Base-by-base conservation (phyloP, 2,329 filamentous ascomycete species). In the Exophiala spinifera region DNA sequence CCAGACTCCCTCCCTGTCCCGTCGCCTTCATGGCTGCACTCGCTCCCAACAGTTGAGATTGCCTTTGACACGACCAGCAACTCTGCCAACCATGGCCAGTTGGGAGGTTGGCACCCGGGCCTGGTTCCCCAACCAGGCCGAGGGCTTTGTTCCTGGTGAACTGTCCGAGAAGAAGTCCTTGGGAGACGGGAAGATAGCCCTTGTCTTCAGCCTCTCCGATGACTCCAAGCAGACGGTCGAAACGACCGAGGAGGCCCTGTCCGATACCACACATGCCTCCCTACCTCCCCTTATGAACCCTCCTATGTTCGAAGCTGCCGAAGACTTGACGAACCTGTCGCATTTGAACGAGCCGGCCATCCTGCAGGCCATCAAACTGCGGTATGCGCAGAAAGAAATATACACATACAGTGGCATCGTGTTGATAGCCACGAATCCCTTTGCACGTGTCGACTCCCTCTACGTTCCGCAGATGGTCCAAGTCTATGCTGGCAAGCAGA, bases 401-500 rank as follows among this genome's bases (percentile, higher is more conserved):
- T 99, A 99, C 79, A 99, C 94, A 68, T 99, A 99, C 78, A 96
- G 90, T 71, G 94, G 94, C 70, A 97, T 99, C 69, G 94, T 99
- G 62, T 81, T 99, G 65, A 99, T 99, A 76, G 94, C 94, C 60
- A 95, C 94, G 61, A 99, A 99, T 75, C 94, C 94, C 19, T 99
- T 99, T 68, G 94, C 95, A 50, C 84, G 94, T 62, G 91, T 99
- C 63, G 94, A 99, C 72, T 99, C 94, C 39, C 84, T 99, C 68
- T 99, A 99, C 74, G 94, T 99, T 10, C 91, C 92, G 15, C 94
- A 94, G 63, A 99, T 99, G 92, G 91, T 99, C n/a, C 94, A 99
- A 73, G 91, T 97, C 36, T 99, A 99, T 75, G 91, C 94, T 53
- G 94, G 94, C 68, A 97, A 92, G 74, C 91, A 96, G 73, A 84